Base-by-base conservation (phyloP, 805 yeast species). In the Torulaspora microellipsoides region DNA sequence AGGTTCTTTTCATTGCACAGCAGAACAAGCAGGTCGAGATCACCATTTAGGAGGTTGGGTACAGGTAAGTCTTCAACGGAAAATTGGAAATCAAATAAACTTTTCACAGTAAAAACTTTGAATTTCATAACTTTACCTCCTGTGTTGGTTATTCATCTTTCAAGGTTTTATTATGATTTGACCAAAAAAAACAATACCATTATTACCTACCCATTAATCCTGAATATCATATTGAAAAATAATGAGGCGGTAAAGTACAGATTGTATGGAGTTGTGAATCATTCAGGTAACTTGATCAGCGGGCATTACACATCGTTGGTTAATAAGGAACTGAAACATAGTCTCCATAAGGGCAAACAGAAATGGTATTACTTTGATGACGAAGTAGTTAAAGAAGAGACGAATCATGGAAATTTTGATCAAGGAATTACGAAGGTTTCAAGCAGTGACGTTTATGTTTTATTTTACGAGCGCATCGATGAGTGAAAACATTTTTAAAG, bases 321-420 rank as follows among this genome's bases (percentile, higher is more conserved):
- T 2, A 76, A 80, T 53, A 81, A 65, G 47, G 63, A 60, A 33
- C 59, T 68, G 35, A 62, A 65, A 6, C 70, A 72, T 45, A 64
- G 59, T 36, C 45, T 68, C 34, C 43, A 52, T 1, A 44, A 57
- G 6, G 48, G 56, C 15, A 34, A 49, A 11, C 80, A 80, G 28
- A 68, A 69, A 52, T 85, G 93, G 93, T 80, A 82, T 49, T 75
- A 75, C 48, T 85, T 85, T 61, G 91, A 85, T 58, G 95, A 85
- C 62, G 91, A 84, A 39, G 68, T 65, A 34, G 76, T 75, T 31
- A 69, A 72, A 55, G 49, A 60, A 36, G 71, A 70, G 49, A 55
- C 70, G 15, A 55, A 66, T 7, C 82, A 78, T 52, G 83, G 78
- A 28, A 70, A 70, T 54, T 51, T 65, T 13, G 67, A 68, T 31